Evolutionary conservation across 1,139 yeast species (phyloP), one percentile per base, ranked within the genome.

Genomic region (Nakaseomyces sp.): DNA sequence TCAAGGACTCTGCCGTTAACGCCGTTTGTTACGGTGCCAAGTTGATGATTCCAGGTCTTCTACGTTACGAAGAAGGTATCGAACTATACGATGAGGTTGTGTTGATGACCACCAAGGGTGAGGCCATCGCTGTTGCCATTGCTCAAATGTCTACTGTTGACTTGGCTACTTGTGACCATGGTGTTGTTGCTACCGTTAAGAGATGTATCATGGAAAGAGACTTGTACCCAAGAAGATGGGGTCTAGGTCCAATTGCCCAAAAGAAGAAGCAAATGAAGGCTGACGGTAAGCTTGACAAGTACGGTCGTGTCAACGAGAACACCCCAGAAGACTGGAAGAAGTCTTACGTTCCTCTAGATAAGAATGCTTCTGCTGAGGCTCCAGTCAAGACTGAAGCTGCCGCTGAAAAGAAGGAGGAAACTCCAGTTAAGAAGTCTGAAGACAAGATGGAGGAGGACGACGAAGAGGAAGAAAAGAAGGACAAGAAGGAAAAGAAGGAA

Each of bases 191-290:
- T 55, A 88, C 87, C 73, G 95, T 91, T 64, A 91, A 91, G 78
- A 86, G 98, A 74, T 89, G 97, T 74, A 91, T 91, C 60, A 91
- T 91, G 98, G 98, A 91, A 73, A 83, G 98, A 73, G 98, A 91
- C 68, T 79, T 95, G 45, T 91, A 91, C 69, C 98, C 98, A 71
- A 85, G 98, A 77, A 83, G 97, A 77, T 91, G 98, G 98, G 98
- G 98, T 52, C 73, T 91, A 60, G 98, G 98, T 58, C 98, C 98
- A 60, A 87, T 89, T 64, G 98, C 98, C 51, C 89, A 86, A 70
- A 88, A 87, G 82, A 91, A 91, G 84, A 91, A 91, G 77, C 95
- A 89, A 73, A 73, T 91, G 76, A 91, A 89, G 77, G 85, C 95
- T 46, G 96, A 86, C 56, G 98, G 98, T 60, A 91, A 91, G 71